Evolutionary conservation across 2,329 filamentous ascomycete genomes (phyloP).

Genomic region (Pseudogymnoascus sp.): DNA sequence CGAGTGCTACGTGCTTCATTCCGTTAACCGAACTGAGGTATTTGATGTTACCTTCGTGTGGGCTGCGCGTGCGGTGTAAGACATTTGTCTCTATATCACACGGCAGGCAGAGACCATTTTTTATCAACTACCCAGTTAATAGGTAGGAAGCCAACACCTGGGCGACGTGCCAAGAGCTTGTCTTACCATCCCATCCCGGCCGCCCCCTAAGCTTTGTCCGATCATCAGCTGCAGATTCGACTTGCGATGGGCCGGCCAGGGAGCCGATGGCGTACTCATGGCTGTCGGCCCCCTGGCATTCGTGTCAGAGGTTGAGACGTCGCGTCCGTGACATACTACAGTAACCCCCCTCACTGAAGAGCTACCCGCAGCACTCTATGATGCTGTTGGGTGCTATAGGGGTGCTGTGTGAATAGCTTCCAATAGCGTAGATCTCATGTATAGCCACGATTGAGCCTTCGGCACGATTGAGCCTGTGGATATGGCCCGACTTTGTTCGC

Average conservation of each 20-base stretch:
- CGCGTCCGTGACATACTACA: background rate
- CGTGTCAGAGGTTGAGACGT: background rate
- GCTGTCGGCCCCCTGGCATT: background rate
- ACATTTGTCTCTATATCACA: background rate
- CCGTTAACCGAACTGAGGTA: background rate
- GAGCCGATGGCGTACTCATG: background rate
- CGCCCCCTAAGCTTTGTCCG: background rate
- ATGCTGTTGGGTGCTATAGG: background rate
- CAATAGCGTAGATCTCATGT: background rate
- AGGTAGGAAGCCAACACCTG: background rate
- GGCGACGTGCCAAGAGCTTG: background rate
- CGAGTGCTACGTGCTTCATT: conserved; percentile 3
- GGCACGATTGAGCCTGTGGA: background rate
- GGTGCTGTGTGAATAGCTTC: background rate
- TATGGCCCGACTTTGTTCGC: background rate
- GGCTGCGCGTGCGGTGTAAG: background rate
- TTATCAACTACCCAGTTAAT: too few relatives aligned
- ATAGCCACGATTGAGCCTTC: background rate
- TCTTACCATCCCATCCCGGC: background rate
- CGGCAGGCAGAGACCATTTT: background rate
- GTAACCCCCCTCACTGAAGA: background rate
- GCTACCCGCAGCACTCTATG: background rate
- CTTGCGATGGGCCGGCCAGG: background rate
- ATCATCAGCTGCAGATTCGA: background rate
- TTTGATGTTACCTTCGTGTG: background rate